Evolutionary conservation across 441 rosid species (phyloP).

Genomic region (Daphne laureola): DNA sequence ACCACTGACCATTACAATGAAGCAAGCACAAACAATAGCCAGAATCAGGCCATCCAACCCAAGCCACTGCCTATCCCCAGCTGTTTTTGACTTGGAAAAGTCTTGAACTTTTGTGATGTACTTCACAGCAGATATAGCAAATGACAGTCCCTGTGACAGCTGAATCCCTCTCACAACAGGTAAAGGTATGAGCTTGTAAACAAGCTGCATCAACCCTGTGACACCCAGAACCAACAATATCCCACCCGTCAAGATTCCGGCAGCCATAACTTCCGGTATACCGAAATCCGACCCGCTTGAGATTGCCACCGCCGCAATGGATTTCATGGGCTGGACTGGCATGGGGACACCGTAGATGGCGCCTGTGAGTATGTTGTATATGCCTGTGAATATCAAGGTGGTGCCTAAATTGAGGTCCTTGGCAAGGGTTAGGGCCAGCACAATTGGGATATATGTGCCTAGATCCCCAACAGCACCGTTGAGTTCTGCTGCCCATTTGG

Average conservation of each 20-base stretch:
- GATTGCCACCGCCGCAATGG: slow-evolving; percentile 57
- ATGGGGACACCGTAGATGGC: slow-evolving; percentile 59
- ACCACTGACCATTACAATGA: slow-evolving; percentile 50
- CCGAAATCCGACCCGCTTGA: slow-evolving; percentile 32
- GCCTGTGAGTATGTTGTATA: slow-evolving; percentile 54
- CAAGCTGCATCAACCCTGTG: slow-evolving; percentile 62
- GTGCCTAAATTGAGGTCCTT: slow-evolving; percentile 62
- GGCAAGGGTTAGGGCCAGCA: slow-evolving; percentile 63
- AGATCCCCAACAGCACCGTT: slow-evolving; percentile 84
- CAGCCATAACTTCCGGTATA: slow-evolving; percentile 59
- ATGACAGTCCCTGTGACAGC: slow-evolving; percentile 65
- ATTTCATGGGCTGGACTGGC: slow-evolving; percentile 83
- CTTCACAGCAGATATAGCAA: slow-evolving; percentile 64
- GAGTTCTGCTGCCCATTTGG: slow-evolving; percentile 54
- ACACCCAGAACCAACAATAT: slow-evolving; percentile 45
- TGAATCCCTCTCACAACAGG: slow-evolving; percentile 77
- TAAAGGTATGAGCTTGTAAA: slow-evolving; percentile 49
- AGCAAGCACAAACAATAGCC: slow-evolving; percentile 52
- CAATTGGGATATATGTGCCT: slow-evolving; percentile 68
- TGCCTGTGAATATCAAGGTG: slow-evolving; percentile 57
- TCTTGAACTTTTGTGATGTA: slow-evolving; percentile 51
- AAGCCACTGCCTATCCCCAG: slow-evolving; percentile 47
- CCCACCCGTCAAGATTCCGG: slow-evolving; percentile 58
- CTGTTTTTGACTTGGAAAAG: slow-evolving; percentile 50
- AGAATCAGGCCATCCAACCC: slow-evolving; percentile 72